A percentile compares a stretch with the other conserved stretches of the same genome.
These are phyloP conservation scores for Annulohypoxylon bovei DNA, from an alignment of 495 filamentous ascomycete species.

Conservation along the genomic window DNA sequence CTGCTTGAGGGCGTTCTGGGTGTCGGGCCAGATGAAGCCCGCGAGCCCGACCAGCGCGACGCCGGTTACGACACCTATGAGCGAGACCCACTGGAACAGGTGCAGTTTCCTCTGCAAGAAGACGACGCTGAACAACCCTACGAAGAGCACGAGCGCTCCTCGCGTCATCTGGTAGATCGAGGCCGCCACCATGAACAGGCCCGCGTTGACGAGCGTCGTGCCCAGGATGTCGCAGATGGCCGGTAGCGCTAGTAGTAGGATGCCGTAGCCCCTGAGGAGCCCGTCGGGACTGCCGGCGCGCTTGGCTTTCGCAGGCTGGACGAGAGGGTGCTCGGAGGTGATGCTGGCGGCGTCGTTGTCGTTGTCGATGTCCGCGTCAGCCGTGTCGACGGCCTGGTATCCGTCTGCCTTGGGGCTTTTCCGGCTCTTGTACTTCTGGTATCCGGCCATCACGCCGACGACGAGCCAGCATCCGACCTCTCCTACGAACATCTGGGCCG, in stretches of 20 bases:
- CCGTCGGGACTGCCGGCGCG: constrained; percentile 53
- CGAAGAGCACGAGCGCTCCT: constrained; percentile 92
- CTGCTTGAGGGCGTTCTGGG: constrained; percentile 52
- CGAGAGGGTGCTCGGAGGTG: constrained; percentile 53
- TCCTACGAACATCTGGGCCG: constrained; percentile 92
- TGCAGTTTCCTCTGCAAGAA: constrained; percentile 83
- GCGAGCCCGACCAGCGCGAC: constrained; percentile 91
- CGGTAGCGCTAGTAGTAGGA: constrained; percentile 83
- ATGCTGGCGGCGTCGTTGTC: constrained; percentile 61
- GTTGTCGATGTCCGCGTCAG: constrained; percentile 52
- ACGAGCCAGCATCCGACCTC: constrained; percentile 94
- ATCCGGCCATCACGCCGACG: constrained; percentile 71
- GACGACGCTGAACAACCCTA: constrained; percentile 92
- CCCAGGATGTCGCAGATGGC: constrained; percentile 93
- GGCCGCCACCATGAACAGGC: constrained; percentile 90
- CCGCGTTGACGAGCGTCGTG: constrained; percentile 97
- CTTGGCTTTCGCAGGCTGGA: constrained; percentile 57
- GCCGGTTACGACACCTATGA: constrained; percentile 86
- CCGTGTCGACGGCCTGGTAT: constrained; percentile 69
- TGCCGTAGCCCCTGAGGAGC: constrained; percentile 74
- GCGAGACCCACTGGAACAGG: constrained; percentile 87
- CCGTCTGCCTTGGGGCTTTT: constrained; percentile 59
- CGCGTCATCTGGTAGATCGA: constrained; percentile 99
- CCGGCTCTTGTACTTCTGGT: constrained; percentile 63
- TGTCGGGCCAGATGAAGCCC: constrained; percentile 77